Conservation (phyloP, 2,329 filamentous ascomycete genomes). For the Penicillium hordei region DNA sequence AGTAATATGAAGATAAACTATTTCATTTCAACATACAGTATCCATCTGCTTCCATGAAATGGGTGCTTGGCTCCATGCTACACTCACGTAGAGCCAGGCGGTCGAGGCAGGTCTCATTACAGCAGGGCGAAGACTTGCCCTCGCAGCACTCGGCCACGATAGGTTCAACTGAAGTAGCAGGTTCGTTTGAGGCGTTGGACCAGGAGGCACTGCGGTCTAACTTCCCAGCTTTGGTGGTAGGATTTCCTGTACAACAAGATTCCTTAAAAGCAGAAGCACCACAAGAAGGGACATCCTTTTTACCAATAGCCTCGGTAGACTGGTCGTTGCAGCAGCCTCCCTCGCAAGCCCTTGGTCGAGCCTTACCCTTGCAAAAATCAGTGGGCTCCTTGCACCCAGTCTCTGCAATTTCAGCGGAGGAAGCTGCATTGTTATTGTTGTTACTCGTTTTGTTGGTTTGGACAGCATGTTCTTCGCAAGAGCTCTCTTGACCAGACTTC, state of each 20-base stretch:
- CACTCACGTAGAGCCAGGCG: constrained; percentile 49
- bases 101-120: constrained; percentile 46
- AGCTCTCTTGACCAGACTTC: neutral
- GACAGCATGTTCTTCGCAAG: neutral
- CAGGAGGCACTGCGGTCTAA: neutral
- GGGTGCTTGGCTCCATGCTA: neutral
- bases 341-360: neutral
- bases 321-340: neutral
- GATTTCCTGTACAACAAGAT: neutral
- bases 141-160: constrained; percentile 14
- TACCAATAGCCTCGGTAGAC: neutral
- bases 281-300: neutral
- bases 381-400: neutral
- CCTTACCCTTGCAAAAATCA: neutral
- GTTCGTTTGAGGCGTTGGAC: neutral
- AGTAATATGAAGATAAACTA: neutral
- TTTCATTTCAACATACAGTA: neutral
- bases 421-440: neutral
- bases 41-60: neutral
- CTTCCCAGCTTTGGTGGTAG: neutral
- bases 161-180: neutral
- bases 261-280: neutral
- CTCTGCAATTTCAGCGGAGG: neutral
- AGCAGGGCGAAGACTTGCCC: constrained; percentile 45
- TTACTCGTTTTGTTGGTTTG: neutral